phyloP scores from a whole-genome alignment of 257 asterid genomes.

The Scutellaria galericulata region DNA sequence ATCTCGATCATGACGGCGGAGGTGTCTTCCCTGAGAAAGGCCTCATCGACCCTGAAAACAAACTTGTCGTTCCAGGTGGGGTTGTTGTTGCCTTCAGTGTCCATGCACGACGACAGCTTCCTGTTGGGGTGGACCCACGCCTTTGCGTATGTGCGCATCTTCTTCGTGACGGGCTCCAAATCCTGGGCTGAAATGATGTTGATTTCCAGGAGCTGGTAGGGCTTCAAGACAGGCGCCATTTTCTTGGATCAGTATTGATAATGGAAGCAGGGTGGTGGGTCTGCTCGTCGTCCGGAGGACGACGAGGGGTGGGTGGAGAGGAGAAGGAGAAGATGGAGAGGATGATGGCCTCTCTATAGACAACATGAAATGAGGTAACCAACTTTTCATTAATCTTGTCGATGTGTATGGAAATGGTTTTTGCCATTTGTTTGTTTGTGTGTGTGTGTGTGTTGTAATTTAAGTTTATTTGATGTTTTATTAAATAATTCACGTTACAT shows the following conservation, averaged over 20 bases:
- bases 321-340: no score
- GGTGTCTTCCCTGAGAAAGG: conserved; percentile 59
- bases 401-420: no score
- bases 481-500: no score
- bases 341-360: no score
- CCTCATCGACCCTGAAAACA: conserved; percentile 84
- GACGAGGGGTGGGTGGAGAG: conserved; percentile 28
- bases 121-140: conserved; percentile 76
- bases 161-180: conserved; percentile 63
- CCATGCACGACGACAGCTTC: conserved; percentile 63
- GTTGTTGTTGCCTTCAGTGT: conserved; percentile 57
- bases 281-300: conserved; percentile 57
- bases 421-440: no score
- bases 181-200: conserved; percentile 86
- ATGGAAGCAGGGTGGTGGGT: not conserved
- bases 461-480: no score
- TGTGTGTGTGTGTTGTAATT: no score
- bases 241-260: not conserved
- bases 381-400: no score
- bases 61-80: conserved; percentile 95
- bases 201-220: conserved; percentile 84
- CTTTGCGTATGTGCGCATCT: conserved; percentile 75
- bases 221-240: conserved; percentile 52
- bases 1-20: conserved; percentile 80
- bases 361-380: no score